These are phyloP conservation scores for Coemansia reversa DNA, from an alignment of 192 early-diverging fungal species.

Conservation along the genomic window DNA sequence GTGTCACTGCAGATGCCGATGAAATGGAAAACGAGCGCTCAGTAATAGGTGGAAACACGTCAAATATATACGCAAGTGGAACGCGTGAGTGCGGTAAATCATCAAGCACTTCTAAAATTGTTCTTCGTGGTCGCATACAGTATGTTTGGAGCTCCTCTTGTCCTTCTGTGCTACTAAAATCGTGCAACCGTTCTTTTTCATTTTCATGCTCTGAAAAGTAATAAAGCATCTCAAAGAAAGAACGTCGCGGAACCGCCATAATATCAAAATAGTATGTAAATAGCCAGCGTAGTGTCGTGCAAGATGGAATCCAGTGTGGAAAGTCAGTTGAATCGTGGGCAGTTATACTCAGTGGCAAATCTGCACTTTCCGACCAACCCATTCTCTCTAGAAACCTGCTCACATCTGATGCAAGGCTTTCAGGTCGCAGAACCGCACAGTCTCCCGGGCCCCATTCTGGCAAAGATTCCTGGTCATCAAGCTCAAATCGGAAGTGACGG, in stretches of 20 bases:
- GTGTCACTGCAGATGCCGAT: constrained; percentile 53
- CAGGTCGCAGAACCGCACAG: constrained; percentile 71
- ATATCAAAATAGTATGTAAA: constrained; percentile 79
- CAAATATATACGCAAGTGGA: constrained; percentile 78
- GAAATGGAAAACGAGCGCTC: constrained; percentile 87
- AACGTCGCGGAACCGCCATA: constrained; percentile 79
- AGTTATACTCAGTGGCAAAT: constrained; percentile 23
- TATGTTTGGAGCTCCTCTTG: constrained; percentile 89
- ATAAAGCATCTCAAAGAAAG: constrained; percentile 85
- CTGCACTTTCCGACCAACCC: constrained; percentile 55
- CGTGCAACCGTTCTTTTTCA: constrained; percentile 78
- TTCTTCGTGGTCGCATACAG: constrained; percentile 76
- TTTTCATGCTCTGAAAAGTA: constrained; percentile 70
- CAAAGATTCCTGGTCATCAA: constrained; percentile 17
- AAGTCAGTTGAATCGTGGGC: background rate
- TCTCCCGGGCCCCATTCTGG: constrained; percentile 67
- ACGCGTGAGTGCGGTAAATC: constrained; percentile 79
- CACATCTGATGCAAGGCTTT: constrained; percentile 71
- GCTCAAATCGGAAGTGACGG: constrained; percentile 70
- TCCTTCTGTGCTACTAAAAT: constrained; percentile 76
- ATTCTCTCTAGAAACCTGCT: constrained; percentile 62
- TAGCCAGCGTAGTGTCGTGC: constrained; percentile 71
- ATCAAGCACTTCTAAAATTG: constrained; percentile 76
- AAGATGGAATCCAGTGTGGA: constrained; percentile 9
- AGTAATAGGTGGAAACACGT: constrained; percentile 78